Evolutionary conservation across 164 flowering plant genomes (phyloP), one percentile per base, ranked within the genome.

Genomic region (Aristolochia contorta): DNA sequence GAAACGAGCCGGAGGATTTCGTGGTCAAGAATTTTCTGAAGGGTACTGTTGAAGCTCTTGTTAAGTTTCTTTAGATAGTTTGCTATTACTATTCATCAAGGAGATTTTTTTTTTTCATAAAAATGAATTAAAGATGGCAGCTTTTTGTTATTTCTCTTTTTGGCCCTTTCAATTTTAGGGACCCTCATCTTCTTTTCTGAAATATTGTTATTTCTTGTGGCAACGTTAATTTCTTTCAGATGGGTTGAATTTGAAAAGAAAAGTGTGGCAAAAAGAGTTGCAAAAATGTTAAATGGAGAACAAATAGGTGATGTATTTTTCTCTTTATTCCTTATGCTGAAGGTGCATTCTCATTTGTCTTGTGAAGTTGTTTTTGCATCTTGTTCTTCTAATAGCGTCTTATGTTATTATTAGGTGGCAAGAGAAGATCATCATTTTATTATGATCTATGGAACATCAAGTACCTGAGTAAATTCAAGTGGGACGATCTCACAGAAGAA

Each of bases 401-500:
- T 46, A 51, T 53, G 22, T 58, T 54, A 45, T 16, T 25, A 24
- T 10, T 72, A 93, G 97, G 97, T 74, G 98, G 97, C 69, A 86
- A 67, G 85, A 93, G 83, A 80, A 75, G 86, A 64, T 93, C 97
- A 25, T 56, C 81, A 14, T 84, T 87, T 63, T 86, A 79, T 69
- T 88, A 80, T 75, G 99, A 90, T 64, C 62, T 84, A 53, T 93
- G 96, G 96, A 93, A 90, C 70, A 88, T 93, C 77, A 90, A 90
- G 77, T 93, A 90, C 65, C 69, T 90, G 45, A 83, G 87, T 57
- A 90, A 88, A 80, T 88, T 90, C 75, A 93, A 93, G 66, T 93
- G 97, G 99, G 97, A 90, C 68, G 80, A 90, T 78, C 91, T 90
- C 27, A 90, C 89, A 22, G 92, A 77, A 65, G 97, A 93, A 67